Percentiles rank a stretch among this genome's conserved stretches.
Conservation (phyloP, 2,329 filamentous ascomycete species). For the Colletotrichum navitas region DNA sequence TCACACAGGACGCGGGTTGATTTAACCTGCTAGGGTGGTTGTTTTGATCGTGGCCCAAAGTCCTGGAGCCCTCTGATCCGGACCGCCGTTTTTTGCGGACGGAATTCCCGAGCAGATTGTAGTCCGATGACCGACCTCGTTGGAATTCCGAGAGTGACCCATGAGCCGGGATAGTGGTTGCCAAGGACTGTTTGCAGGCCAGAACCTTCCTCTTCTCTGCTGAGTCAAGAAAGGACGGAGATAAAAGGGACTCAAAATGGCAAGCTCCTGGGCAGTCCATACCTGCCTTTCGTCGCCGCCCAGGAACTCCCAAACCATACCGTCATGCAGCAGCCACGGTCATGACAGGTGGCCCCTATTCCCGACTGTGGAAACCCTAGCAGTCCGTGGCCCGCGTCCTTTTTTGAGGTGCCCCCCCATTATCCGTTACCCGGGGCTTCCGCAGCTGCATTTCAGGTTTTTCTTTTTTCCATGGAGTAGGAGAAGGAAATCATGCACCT, state of each 20-base stretch:
- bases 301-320: slow-evolving; percentile 18
- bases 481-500: neutral
- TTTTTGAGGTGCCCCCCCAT: slow-evolving; percentile 3
- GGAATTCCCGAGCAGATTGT: slow-evolving; percentile 26
- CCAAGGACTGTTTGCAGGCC: slow-evolving; percentile 28
- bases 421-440: slow-evolving; percentile 24
- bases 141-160: slow-evolving; percentile 14
- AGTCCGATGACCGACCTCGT: slow-evolving; percentile 30
- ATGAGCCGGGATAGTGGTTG: slow-evolving; percentile 24
- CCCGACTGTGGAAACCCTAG: slow-evolving; percentile 23
- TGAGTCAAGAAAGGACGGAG: slow-evolving; percentile 6
- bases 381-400: slow-evolving; percentile 1
- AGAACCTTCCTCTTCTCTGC: slow-evolving; percentile 18
- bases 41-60: slow-evolving; percentile 30
- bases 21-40: slow-evolving; percentile 35
- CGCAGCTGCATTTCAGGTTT: slow-evolving; percentile 4
- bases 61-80: slow-evolving; percentile 27
- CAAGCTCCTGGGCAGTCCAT: slow-evolving; percentile 24
- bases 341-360: slow-evolving; percentile 28
- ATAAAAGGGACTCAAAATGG: slow-evolving; percentile 12
- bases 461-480: neutral
- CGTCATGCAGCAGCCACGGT: slow-evolving; percentile 24
- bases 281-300: slow-evolving; percentile 12
- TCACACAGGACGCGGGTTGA: slow-evolving; percentile 27
- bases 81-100: slow-evolving; percentile 18